Evolutionary conservation across 2,329 filamentous ascomycete genomes (phyloP), one percentile per base, ranked within the genome.

Genomic region (Decorospora gaudefroyi): DNA sequence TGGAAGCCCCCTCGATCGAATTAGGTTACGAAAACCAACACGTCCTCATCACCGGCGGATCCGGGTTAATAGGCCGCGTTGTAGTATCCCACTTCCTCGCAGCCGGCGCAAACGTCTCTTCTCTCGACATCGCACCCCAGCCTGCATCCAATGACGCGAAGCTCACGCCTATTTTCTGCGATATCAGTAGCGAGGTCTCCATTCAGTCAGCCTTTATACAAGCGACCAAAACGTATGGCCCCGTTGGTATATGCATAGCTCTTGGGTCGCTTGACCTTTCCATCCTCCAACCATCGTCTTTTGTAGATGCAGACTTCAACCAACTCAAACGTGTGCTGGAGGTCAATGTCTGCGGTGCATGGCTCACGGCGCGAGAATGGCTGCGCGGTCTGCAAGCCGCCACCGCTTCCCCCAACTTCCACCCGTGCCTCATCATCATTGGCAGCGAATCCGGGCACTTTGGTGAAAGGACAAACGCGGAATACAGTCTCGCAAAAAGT

Each of bases 221-320:
- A 21, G 72, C 72, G n/a, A 55, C 60, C 16, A 28, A 40, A n/a
- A 50, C 50, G 5, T 62, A 68, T 37, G 74, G 74, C 0, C 58
- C 66, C 1, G 63, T 76, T 6, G 53, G 67, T 15, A 70, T 67
- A 39, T 74, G 72, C 51, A 62, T 78, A 29, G 72, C 74, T 2
- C 65, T 76, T 12, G 76, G 74, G 2, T 65, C 67, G 2, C 63
- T 76, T 9, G 74, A 78, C 46, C 59, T 77, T 9, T 72, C 68
- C 32, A 71, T 72, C 15, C 59, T 77, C 11, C 44, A 55, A 4
- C 72, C 68, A 36, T 57, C 65, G 3, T 62, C 59, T 9, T 63
- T 76, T 5, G 69, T 65, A 8, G 73, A 76, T 40, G 71, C 74
- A 57, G 63, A 65, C 4, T 67, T 73, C 3, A 53, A 51, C 33